These are phyloP conservation scores for Dryadomyces sulphureus DNA, from an alignment of 2,329 filamentous ascomycete species.

Conservation along the genomic window DNA sequence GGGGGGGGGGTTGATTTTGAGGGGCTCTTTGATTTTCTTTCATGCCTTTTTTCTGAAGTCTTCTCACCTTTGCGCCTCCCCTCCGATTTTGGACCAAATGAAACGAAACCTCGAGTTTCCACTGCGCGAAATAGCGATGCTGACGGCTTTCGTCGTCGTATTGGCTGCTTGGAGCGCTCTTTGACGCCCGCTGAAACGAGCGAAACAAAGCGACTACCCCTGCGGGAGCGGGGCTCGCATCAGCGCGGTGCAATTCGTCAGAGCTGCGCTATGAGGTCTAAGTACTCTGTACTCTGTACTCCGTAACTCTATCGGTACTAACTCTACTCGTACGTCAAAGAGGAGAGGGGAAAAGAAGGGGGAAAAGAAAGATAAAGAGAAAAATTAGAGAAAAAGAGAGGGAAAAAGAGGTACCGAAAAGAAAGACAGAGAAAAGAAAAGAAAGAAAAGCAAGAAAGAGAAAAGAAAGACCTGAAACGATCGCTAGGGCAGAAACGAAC, in stretches of 20 bases:
- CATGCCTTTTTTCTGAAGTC: too few relatives aligned
- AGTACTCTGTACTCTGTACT: too few relatives aligned
- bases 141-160: not conserved
- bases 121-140: not conserved
- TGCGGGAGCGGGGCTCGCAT: not conserved
- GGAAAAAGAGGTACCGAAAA: not conserved
- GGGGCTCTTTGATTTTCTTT: too few relatives aligned
- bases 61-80: not conserved
- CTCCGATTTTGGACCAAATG: not conserved
- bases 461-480: too few relatives aligned
- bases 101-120: not conserved
- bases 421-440: not conserved
- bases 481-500: too few relatives aligned
- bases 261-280: too few relatives aligned
- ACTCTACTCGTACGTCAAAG: too few relatives aligned
- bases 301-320: too few relatives aligned
- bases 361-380: not conserved
- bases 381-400: not conserved
- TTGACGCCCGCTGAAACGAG: not conserved
- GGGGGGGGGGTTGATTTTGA: too few relatives aligned
- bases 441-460: too few relatives aligned
- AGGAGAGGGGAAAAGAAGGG: constrained; percentile 1
- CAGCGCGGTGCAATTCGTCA: too few relatives aligned
- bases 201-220: not conserved
- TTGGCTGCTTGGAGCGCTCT: not conserved